Conservation (phyloP, 2,329 filamentous ascomycete genomes). For the Colletotrichum aenigma region DNA sequence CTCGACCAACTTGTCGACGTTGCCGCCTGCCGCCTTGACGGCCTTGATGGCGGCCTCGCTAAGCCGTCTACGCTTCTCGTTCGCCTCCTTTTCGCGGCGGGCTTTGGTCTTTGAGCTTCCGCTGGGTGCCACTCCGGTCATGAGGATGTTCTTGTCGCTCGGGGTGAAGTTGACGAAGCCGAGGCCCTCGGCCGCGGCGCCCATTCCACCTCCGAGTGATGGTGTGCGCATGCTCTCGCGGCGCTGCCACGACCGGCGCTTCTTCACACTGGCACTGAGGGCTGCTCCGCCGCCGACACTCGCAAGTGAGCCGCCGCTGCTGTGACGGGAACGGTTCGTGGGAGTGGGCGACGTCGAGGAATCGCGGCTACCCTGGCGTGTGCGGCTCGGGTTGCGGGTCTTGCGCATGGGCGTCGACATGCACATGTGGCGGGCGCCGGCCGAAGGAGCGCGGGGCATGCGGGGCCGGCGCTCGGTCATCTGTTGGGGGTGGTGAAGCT, state of each 20-base stretch:
- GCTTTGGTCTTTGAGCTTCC: constrained; percentile 95
- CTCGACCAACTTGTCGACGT: constrained; percentile 58
- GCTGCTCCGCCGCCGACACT: constrained; percentile 36
- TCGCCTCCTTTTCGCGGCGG: constrained; percentile 85
- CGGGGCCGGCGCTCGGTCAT: constrained; percentile 43
- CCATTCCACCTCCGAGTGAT: constrained; percentile 29
- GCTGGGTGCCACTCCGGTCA: constrained; percentile 89
- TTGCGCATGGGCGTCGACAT: constrained; percentile 47
- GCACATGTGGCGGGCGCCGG: constrained; percentile 53
- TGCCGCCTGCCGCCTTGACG: constrained; percentile 73
- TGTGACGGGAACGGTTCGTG: constrained; percentile 36
- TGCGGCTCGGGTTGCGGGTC: constrained; percentile 38
- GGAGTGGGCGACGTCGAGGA: constrained; percentile 42
- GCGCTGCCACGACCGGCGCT: constrained; percentile 32
- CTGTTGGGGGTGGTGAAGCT: constrained; percentile 20
- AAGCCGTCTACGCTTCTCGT: constrained; percentile 73
- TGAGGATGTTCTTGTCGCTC: constrained; percentile 75
- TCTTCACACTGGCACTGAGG: constrained; percentile 43
- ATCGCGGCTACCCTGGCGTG: constrained; percentile 23
- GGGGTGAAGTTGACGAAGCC: constrained; percentile 93
- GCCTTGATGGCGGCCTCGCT: constrained; percentile 72
- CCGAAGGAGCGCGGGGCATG: constrained; percentile 58
- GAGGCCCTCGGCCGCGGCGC: constrained; percentile 37
- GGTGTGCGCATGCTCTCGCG: constrained; percentile 32
- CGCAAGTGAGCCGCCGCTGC: constrained; percentile 39